Percentiles rank a stretch among this genome's conserved stretches.
Evolutionary conservation across 2,329 filamentous ascomycete genomes (phyloP).

Genomic region (Lachnellula subtilissima): DNA sequence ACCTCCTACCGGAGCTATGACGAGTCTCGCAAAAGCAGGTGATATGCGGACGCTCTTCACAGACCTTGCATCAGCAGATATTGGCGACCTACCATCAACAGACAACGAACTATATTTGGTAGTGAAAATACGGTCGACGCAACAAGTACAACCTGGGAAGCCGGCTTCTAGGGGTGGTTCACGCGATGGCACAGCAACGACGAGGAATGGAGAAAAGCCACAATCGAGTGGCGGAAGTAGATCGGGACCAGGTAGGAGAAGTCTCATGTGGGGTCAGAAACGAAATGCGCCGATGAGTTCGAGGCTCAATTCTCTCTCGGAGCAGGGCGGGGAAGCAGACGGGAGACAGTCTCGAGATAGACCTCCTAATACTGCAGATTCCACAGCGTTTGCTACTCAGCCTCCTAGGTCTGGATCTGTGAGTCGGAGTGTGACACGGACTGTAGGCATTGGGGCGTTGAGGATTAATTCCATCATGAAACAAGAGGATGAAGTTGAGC

Average conservation of each 20-base stretch:
- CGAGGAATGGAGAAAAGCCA: conserved; percentile 34
- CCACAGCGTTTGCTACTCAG: conserved; percentile 37
- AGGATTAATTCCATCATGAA: conserved; percentile 72
- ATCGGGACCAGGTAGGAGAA: conserved; percentile 53
- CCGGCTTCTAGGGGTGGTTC: conserved; percentile 26
- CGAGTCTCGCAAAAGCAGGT: conserved; percentile 57
- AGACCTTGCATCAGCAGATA: conserved; percentile 58
- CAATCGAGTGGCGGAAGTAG: conserved; percentile 45
- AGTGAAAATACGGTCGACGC: conserved; percentile 57
- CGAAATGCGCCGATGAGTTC: conserved; percentile 37
- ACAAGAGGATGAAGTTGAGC: conserved; percentile 66
- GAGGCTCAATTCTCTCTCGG: conserved; percentile 49
- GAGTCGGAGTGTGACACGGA: conserved; percentile 56
- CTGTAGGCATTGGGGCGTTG: conserved; percentile 71
- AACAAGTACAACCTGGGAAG: conserved; percentile 25
- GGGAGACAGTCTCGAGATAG: conserved; percentile 18
- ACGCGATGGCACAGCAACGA: conserved; percentile 19
- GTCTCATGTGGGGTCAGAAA: conserved; percentile 66
- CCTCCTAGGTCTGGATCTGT: conserved; percentile 22
- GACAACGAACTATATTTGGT: conserved; percentile 77
- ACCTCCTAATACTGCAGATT: conserved; percentile 55
- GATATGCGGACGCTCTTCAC: conserved; percentile 83
- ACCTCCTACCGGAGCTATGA: conserved; percentile 66
- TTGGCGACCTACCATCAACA: conserved; percentile 55
- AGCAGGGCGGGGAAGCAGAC: conserved; percentile 10